Evolutionary conservation across 176 grass and related monocot species (phyloP).

Genomic region (Sorghum bicolor): Sorghum_bicolor_NCBIv3 NC_012870.2:8353001-8353500

Average conservation of each 20-base stretch:
- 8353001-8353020: constrained; percentile 28
- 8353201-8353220: constrained; percentile 55
- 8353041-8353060: constrained; percentile 95
- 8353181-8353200: constrained; percentile 42
- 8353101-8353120: constrained; percentile 77
- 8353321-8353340: no score
- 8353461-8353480: not conserved
- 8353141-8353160: constrained; percentile 47
- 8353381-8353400: not conserved
- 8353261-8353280: constrained; percentile 8
- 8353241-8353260: constrained; percentile 44
- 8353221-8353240: constrained; percentile 38
- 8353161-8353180: constrained; percentile 40
- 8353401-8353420: not conserved
- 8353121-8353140: constrained; percentile 55
- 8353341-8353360: no score
- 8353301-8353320: not conserved
- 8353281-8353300: constrained; percentile 10
- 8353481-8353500: not conserved
- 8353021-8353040: constrained; percentile 39
- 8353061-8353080: constrained; percentile 95
- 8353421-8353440: not conserved
- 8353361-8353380: not conserved
- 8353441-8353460: not conserved
- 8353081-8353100: constrained; percentile 83